Conservation (phyloP, 2,329 filamentous ascomycete genomes). For the Penicillium corylophilum region DNA sequence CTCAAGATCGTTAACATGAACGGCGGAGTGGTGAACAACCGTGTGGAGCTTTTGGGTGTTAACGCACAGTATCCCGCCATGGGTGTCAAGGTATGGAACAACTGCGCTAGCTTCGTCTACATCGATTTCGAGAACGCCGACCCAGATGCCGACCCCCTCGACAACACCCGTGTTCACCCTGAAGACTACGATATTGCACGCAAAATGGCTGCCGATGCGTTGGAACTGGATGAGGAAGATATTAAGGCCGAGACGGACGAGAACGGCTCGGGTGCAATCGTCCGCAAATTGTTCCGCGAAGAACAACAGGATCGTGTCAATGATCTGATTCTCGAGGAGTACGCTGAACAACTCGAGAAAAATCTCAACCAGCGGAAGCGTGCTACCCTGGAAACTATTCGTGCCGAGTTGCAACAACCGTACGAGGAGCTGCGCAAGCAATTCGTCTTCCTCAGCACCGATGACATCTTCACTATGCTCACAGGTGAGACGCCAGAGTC, state of each 20-base stretch:
- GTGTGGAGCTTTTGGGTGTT: slow-evolving; percentile 86
- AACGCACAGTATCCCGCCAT: slow-evolving; percentile 80
- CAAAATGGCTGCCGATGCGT: slow-evolving; percentile 96
- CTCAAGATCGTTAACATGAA: slow-evolving; percentile 91
- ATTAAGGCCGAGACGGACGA: slow-evolving; percentile 93
- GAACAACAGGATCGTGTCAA: slow-evolving; percentile 94
- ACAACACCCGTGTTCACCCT: slow-evolving; percentile 95
- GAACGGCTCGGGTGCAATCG: slow-evolving; percentile 83
- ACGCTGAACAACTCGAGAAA: slow-evolving; percentile 88
- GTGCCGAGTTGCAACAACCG: slow-evolving; percentile 84
- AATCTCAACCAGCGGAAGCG: slow-evolving; percentile 94
- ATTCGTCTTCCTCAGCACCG: slow-evolving; percentile 67
- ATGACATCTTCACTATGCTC: slow-evolving; percentile 93
- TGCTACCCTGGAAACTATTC: slow-evolving; percentile 92
- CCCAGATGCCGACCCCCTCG: slow-evolving; percentile 81
- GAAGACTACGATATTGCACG: slow-evolving; percentile 97
- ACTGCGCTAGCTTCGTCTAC: slow-evolving; percentile 92
- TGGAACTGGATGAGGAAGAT: slow-evolving; percentile 96
- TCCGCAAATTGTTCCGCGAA: slow-evolving; percentile 91
- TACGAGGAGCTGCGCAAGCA: slow-evolving; percentile 90
- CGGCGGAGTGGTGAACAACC: slow-evolving; percentile 77
- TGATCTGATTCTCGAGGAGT: slow-evolving; percentile 92
- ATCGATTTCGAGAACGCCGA: slow-evolving; percentile 85
- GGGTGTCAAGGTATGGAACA: slow-evolving; percentile 88
- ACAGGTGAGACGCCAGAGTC: slow-evolving; percentile 89